These are phyloP conservation scores for Vanilla planifolia DNA, from an alignment of 106 monocot genomes.

Conservation along the genomic window DNA sequence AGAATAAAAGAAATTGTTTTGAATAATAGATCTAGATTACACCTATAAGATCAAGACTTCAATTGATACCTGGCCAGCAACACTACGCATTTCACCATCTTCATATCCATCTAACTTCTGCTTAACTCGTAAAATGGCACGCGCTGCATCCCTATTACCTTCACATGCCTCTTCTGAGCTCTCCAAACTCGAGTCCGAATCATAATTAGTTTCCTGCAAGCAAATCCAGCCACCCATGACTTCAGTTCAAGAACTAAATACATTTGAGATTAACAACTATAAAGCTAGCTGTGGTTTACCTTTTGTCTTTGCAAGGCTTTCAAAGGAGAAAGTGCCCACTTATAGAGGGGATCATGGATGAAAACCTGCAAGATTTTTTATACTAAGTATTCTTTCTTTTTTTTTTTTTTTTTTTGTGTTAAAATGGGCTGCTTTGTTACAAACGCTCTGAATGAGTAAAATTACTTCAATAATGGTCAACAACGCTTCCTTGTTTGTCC, in stretches of 20 bases:
- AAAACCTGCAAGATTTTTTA: constrained; percentile 58
- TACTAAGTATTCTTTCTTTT: constrained; percentile 3
- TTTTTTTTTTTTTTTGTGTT: too few species aligned
- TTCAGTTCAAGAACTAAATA: too few species aligned
- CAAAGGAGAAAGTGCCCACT: constrained; percentile 96
- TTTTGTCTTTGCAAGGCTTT: constrained; percentile 96
- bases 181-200: constrained; percentile 52
- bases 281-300: too few species aligned
- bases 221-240: not conserved
- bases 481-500: constrained; percentile 91
- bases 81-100: constrained; percentile 90
- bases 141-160: constrained; percentile 97
- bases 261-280: too few species aligned
- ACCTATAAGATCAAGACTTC: too few species aligned
- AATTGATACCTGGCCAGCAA: constrained; percentile 94
- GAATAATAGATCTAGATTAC: too few species aligned
- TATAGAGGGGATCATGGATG: constrained; percentile 97
- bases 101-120: constrained; percentile 97
- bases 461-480: constrained; percentile 89
- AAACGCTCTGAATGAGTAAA: not conserved
- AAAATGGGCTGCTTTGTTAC: not conserved
- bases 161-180: constrained; percentile 77
- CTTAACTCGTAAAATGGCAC: constrained; percentile 84
- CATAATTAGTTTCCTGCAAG: constrained; percentile 70
- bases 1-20: too few species aligned